A percentile compares a stretch with the other conserved stretches of the same genome.
Evolutionary conservation across 345 rosid genomes (phyloP).

Genomic region (Corchorus olitorius): DNA sequence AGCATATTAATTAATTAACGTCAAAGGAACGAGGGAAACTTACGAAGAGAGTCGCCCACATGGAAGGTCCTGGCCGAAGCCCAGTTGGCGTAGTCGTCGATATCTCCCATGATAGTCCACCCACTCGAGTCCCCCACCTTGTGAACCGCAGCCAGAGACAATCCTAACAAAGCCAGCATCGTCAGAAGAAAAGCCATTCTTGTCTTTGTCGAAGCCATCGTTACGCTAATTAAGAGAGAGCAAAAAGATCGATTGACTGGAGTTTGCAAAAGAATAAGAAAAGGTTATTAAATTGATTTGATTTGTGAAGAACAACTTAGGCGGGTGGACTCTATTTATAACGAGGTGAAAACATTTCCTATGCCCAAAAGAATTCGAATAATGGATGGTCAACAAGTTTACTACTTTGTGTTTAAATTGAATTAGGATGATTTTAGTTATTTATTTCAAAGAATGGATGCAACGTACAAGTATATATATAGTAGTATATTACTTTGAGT

Average conservation of each 20-base stretch:
- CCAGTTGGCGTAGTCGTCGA: neutral
- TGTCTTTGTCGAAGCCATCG: neutral
- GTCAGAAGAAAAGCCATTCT: neutral
- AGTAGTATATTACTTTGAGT: no score
- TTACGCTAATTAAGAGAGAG: neutral
- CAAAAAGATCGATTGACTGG: neutral
- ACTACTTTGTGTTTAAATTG: no score
- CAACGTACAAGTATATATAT: no score
- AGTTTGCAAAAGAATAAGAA: neutral
- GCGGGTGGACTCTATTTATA: neutral
- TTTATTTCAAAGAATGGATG: no score
- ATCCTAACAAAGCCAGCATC: neutral
- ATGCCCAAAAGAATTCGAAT: neutral
- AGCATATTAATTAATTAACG: no score
- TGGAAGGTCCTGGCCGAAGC: constrained; percentile 1
- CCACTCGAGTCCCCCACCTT: constrained; percentile 31
- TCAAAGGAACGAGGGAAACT: neutral
- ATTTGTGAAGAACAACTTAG: neutral
- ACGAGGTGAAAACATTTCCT: constrained; percentile 5
- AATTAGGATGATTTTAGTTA: no score
- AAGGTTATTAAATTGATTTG: neutral
- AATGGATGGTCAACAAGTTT: neutral
- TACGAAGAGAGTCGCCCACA: constrained; percentile 7
- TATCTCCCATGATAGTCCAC: constrained; percentile 30
- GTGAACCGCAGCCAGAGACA: neutral